Evolutionary conservation across 2,329 filamentous ascomycete species (phyloP), one percentile per base, ranked within the genome.

Genomic region (Mariannaea elegans): DNA sequence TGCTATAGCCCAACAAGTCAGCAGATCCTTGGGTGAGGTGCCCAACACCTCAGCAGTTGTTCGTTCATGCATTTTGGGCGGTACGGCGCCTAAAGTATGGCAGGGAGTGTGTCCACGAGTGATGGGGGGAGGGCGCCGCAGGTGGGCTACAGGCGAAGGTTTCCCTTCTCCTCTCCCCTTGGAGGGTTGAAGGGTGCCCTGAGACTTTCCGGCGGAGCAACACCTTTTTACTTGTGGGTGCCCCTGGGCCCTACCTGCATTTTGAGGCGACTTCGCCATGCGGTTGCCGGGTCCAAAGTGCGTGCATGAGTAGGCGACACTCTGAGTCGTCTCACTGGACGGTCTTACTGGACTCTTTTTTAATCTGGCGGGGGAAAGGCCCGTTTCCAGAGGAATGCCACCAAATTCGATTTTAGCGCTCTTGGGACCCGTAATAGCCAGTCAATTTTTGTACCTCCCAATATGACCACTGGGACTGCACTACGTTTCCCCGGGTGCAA

Each of bases 371-470:
- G 46, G 50, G 49, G 36, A 55, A 31, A 47, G 51, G 51, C 36
- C 51, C 48, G 68, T 70, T 67, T 67, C 66, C 63, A 68, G 65
- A 71, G 68, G 66, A 71, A 70, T 70, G 63, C 56, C 38, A 56
- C 59, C 61, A 65, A 68, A 67, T 67, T 70, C 53, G 52, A 46
- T 38, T 58, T 36, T 36, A 51, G 65, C 64, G 64, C 45, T 50
- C 45, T 44, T 29, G 45, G 53, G 53, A 45, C 29, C 45, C 29
- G 42, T 47, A 59, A 46, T 56, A 63, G 64, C 66, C 59, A 52
- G 44, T 55, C 49, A 48, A 27, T 14, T 23, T 18, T n/a, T 31
- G n/a, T 18, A 9, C 24, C 24, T 27, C 24, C 5, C 24, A 27
- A 9, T 9, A 41, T 51, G 48, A 42, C 39, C 47, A 39, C 38